These are phyloP conservation scores for Linnemannia elongata DNA, from an alignment of 192 early-diverging fungal genomes.

Conservation along the genomic window DNA sequence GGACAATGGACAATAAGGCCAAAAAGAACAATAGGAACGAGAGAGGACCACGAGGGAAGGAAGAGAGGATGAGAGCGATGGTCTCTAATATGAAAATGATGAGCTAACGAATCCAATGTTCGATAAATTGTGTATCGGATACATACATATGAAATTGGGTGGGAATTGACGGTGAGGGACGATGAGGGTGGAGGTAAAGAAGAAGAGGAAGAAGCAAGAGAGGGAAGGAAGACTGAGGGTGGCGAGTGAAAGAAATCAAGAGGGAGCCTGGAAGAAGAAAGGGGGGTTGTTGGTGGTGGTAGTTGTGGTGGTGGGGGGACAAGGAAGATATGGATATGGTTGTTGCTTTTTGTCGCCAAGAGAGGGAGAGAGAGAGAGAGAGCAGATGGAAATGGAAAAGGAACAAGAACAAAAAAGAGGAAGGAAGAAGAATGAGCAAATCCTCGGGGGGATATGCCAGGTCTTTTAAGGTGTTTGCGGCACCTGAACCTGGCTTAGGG, in stretches of 20 bases:
- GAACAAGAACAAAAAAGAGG: background rate
- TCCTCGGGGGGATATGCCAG: too few relatives aligned
- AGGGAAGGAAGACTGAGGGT: background rate
- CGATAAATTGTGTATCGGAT: background rate
- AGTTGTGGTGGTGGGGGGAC: background rate
- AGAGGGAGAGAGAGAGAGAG: constrained; percentile 29
- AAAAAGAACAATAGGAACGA: background rate
- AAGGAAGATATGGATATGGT: too few relatives aligned
- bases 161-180: background rate
- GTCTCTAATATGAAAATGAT: background rate
- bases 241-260: background rate
- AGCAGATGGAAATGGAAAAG: background rate
- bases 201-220: background rate
- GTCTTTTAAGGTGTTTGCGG: too few relatives aligned
- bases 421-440: background rate
- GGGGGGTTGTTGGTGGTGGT: background rate
- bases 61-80: background rate
- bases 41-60: background rate
- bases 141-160: constrained; percentile 3
- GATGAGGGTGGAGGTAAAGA: background rate
- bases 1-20: background rate
- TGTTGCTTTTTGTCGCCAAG: background rate
- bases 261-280: background rate
- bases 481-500: too few relatives aligned
- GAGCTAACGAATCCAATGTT: background rate